phyloP scores from a whole-genome alignment of 306 rosid species.

The Delonix regia region DNA sequence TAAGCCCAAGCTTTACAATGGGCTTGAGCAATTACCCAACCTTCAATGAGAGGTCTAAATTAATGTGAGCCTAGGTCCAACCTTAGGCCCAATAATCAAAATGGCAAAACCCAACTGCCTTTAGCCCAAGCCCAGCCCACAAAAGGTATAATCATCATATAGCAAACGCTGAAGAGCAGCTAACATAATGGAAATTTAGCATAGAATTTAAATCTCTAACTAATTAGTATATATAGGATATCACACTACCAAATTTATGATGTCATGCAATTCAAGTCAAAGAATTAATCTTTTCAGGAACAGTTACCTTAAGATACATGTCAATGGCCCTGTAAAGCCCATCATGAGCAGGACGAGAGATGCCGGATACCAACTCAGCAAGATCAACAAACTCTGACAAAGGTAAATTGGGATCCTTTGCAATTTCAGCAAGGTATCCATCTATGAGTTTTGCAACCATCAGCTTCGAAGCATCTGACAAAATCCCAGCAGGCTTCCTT shows the following conservation, averaged over 20 bases:
- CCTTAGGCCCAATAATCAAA: background rate
- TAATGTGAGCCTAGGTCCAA: background rate
- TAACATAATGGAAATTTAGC: background rate
- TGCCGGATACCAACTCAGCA: slow-evolving; percentile 69
- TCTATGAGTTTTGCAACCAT: slow-evolving; percentile 92
- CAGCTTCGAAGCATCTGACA: slow-evolving; percentile 90
- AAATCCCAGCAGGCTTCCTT: slow-evolving; percentile 67
- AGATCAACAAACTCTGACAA: slow-evolving; percentile 70
- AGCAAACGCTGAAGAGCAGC: background rate
- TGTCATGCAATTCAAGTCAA: slow-evolving; percentile 9
- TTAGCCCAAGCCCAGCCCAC: background rate
- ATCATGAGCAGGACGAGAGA: slow-evolving; percentile 82
- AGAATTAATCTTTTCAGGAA: slow-evolving; percentile 16
- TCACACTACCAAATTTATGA: slow-evolving; percentile 1
- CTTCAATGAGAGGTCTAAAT: background rate
- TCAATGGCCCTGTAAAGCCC: slow-evolving; percentile 92
- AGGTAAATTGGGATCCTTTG: slow-evolving; percentile 79
- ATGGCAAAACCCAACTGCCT: background rate
- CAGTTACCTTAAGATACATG: slow-evolving; percentile 87
- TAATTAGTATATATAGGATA: slow-evolving; percentile 5
- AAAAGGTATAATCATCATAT: background rate
- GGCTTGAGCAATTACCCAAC: background rate
- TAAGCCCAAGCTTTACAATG: too few relatives aligned
- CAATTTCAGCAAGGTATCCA: slow-evolving; percentile 84
- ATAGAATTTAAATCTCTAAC: background rate